phyloP scores from a whole-genome alignment of 2,329 filamentous ascomycete genomes.

The Alternaria gaisen region DNA sequence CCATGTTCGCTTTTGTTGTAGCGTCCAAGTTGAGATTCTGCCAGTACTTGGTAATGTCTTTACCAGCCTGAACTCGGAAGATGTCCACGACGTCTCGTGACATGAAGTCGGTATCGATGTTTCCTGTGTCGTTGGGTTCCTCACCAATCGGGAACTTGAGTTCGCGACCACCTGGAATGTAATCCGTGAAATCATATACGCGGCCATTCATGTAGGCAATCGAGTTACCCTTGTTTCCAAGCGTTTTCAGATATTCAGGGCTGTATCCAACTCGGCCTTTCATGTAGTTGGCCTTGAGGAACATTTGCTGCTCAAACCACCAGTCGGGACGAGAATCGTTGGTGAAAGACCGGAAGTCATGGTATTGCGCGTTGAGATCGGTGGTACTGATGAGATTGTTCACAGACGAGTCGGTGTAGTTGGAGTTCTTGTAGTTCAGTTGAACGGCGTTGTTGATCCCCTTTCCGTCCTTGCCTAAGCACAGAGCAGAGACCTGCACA shows the following conservation, averaged over 20 bases:
- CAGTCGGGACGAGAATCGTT: slow-evolving; percentile 87
- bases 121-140: slow-evolving; percentile 47
- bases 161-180: slow-evolving; percentile 77
- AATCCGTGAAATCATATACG: slow-evolving; percentile 90
- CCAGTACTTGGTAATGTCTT: slow-evolving; percentile 87
- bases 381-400: slow-evolving; percentile 69
- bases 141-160: slow-evolving; percentile 65
- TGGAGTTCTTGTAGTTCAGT: slow-evolving; percentile 81
- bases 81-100: slow-evolving; percentile 74
- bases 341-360: slow-evolving; percentile 88
- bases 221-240: slow-evolving; percentile 70
- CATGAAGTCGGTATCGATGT: slow-evolving; percentile 78
- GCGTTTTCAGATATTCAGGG: slow-evolving; percentile 74
- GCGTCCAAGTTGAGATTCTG: slow-evolving; percentile 69
- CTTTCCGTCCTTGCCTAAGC: slow-evolving; percentile 75
- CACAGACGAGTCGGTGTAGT: slow-evolving; percentile 68
- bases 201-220: slow-evolving; percentile 81
- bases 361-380: slow-evolving; percentile 81
- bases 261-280: slow-evolving; percentile 91
- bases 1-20: slow-evolving; percentile 71
- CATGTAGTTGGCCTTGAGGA: slow-evolving; percentile 79
- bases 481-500: slow-evolving; percentile 91
- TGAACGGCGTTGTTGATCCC: slow-evolving; percentile 74
- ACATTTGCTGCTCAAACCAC: slow-evolving; percentile 88
- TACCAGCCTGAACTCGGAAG: slow-evolving; percentile 78